Conservation (phyloP, 2,329 filamentous ascomycete species). For the Paracorniculantispora psalliotae region DNA sequence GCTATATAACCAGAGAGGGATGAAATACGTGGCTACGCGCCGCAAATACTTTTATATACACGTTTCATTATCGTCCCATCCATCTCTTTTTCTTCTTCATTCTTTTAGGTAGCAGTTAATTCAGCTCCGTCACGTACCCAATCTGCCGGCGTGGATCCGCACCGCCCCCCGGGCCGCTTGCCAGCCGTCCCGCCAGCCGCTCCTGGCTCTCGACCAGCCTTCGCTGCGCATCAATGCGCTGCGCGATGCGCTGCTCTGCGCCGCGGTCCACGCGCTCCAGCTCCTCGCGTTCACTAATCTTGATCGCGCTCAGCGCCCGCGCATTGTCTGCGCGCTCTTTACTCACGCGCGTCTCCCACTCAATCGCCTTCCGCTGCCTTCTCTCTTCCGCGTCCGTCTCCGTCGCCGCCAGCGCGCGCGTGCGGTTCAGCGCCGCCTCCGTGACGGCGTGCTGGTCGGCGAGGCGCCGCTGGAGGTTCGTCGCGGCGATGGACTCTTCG, state of each 20-base stretch:
- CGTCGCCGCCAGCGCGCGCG: slow-evolving; percentile 40
- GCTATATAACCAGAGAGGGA: neutral
- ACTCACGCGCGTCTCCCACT: slow-evolving; percentile 45
- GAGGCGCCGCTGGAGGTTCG: slow-evolving; percentile 31
- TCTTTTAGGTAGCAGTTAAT: no score
- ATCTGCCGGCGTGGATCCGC: slow-evolving; percentile 41
- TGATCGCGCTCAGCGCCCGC: slow-evolving; percentile 44
- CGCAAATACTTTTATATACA: neutral
- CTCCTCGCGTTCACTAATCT: slow-evolving; percentile 47
- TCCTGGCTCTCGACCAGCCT: slow-evolving; percentile 46
- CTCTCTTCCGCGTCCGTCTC: slow-evolving; percentile 42
- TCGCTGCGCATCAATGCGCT: slow-evolving; percentile 46
- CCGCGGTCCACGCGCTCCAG: slow-evolving; percentile 43
- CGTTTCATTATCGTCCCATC: neutral
- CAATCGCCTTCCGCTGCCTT: slow-evolving; percentile 39
- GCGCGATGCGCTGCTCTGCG: slow-evolving; percentile 41
- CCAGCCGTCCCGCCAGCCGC: slow-evolving; percentile 37
- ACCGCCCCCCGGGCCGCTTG: slow-evolving; percentile 29
- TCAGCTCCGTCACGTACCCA: slow-evolving; percentile 52
- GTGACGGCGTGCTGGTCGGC: slow-evolving; percentile 44
- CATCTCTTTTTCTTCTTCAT: neutral
- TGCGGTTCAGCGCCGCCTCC: slow-evolving; percentile 39
- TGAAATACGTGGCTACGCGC: neutral
- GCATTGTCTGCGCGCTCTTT: slow-evolving; percentile 43
- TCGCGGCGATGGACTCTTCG: slow-evolving; percentile 37